Base-by-base conservation (phyloP, 148 eudicot genomes). In the Chenopodium berlandieri region DNA sequence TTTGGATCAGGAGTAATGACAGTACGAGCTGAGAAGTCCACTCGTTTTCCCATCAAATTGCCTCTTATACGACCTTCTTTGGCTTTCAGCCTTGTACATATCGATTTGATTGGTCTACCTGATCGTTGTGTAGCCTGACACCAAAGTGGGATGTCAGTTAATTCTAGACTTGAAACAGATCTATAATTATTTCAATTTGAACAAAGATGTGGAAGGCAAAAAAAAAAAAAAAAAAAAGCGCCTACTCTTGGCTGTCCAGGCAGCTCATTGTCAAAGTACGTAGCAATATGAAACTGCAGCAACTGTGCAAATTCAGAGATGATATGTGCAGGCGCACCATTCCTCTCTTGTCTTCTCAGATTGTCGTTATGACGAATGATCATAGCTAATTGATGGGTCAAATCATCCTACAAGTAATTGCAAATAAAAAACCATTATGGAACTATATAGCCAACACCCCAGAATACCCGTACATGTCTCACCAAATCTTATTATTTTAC, bases 281-380 rank as follows among this genome's bases (percentile, higher is more conserved):
- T 96, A 52, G 99, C 99, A 66, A 94, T 92, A 84, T 96, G 98
- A 83, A 96, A 96, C 86, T 96, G 99, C 85, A 96, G 86, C 82
- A 96, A 73, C 86, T 94, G 98, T 0, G 99, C 97, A 82, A 96
- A 96, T 83, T 96, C 99, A 48, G 98, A 94, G 47, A 96, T 94
- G 60, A 96, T 94, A 80, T 96, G 99, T 2, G 99, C 98, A 78
- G 99, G 99, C 82, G 99, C 99, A 66, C 99, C 99, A 88, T 96
- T 96, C 83, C 98, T 91, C 86, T 96, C 99, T 84, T 96, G 99
- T 82, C 87, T 88, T 87, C 93, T 91, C 88, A 96, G 66, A 79
- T 91, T 92, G 85, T 96, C 99, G 76, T 97, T 97, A 82, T 94
- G 94, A 76, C 99, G 86, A 72, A 97, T 94, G 78, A 97, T 94